These are phyloP conservation scores for Gentiana straminea DNA, from an alignment of 257 asterid genomes.

Conservation along the genomic window DNA sequence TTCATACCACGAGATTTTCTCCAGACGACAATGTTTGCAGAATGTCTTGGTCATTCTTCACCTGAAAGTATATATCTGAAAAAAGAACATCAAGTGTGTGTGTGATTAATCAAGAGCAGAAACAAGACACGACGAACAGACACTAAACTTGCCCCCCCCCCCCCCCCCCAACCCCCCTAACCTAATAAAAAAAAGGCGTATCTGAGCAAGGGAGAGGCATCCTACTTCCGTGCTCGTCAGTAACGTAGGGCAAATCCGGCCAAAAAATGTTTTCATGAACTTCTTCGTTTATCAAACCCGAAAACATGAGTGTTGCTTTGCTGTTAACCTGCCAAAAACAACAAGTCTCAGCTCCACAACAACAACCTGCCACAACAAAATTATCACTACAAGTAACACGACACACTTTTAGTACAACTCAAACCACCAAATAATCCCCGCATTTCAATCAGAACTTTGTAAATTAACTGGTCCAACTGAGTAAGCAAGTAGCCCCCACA, in stretches of 20 bases:
- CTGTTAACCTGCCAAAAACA: slow-evolving; percentile 64
- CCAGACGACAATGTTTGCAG: slow-evolving; percentile 64
- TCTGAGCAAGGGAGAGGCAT: slow-evolving; percentile 13
- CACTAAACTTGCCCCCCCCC: not conserved
- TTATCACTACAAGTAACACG: no score
- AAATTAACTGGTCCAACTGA: no score
- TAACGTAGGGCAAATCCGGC: slow-evolving; percentile 90
- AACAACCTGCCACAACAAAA: not conserved
- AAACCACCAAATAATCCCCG: no score
- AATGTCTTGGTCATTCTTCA: slow-evolving; percentile 87
- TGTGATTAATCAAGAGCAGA: slow-evolving; percentile 12
- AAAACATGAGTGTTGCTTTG: slow-evolving; percentile 84
- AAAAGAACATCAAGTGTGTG: slow-evolving; percentile 1
- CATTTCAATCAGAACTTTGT: no score
- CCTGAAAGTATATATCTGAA: slow-evolving; percentile 93
- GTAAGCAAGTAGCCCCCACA: no score
- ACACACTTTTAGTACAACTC: no score
- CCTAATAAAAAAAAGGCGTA: not conserved
- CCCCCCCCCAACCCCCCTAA: not conserved
- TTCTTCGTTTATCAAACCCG: slow-evolving; percentile 62
- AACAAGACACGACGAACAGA: slow-evolving; percentile 10
- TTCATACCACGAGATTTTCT: slow-evolving; percentile 76
- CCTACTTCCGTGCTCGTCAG: slow-evolving; percentile 97
- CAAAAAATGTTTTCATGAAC: slow-evolving; percentile 89
- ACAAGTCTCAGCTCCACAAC: not conserved